These are phyloP conservation scores for Entomortierella parvispora DNA, from an alignment of 192 early-diverging fungal species.

Conservation along the genomic window DNA sequence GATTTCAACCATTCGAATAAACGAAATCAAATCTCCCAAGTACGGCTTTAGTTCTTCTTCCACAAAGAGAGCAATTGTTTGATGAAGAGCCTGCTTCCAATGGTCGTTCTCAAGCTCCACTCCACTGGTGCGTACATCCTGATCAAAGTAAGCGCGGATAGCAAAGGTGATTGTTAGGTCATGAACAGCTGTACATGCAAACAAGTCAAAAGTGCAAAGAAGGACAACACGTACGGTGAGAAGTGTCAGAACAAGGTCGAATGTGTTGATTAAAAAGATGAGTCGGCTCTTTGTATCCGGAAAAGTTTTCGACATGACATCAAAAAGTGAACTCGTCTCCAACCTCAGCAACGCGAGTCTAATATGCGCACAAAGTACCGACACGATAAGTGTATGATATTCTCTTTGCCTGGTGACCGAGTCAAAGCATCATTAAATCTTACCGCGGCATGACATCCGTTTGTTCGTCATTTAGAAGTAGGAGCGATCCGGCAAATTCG, in stretches of 20 bases:
- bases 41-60: conserved; percentile 86
- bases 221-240: conserved; percentile 67
- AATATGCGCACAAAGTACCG: too few species aligned
- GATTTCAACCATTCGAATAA: conserved; percentile 78
- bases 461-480: conserved; percentile 88
- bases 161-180: not conserved
- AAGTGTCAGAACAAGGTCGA: conserved; percentile 86
- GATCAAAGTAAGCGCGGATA: not conserved
- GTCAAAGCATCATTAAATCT: not conserved
- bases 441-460: conserved; percentile 89
- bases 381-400: too few species aligned
- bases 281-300: conserved; percentile 72
- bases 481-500: conserved; percentile 91
- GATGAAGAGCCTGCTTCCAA: conserved; percentile 68
- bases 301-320: conserved; percentile 78
- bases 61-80: conserved; percentile 82
- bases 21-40: conserved; percentile 84
- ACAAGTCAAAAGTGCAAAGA: not conserved
- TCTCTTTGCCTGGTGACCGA: too few species aligned
- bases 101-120: conserved; percentile 64
- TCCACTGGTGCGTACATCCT: conserved; percentile 62
- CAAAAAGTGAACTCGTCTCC: conserved; percentile 79
- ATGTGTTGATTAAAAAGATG: conserved; percentile 95
- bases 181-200: not conserved
- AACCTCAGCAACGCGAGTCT: conserved; percentile 72